These are phyloP conservation scores for Candida sonorensis DNA, from an alignment of 805 yeast species.

Conservation along the genomic window DNA sequence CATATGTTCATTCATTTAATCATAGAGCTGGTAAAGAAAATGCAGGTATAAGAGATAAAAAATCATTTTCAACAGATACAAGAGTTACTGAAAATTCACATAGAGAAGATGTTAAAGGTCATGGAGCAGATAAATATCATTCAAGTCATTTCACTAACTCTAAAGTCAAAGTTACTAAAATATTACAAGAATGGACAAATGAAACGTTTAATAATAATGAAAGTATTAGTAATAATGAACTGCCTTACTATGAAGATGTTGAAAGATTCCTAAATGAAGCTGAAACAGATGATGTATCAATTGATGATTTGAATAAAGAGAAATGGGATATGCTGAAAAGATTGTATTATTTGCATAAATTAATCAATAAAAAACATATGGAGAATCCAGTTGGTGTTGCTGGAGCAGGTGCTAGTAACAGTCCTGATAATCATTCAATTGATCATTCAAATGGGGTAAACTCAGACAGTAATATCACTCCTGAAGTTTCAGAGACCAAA, in stretches of 20 bases:
- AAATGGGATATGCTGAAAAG: constrained; percentile 70
- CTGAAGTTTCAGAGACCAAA: constrained; percentile 28
- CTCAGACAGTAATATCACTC: constrained; percentile 1
- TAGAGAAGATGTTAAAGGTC: constrained; percentile 67
- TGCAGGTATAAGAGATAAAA: constrained; percentile 75
- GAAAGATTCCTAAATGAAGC: constrained; percentile 46
- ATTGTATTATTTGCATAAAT: constrained; percentile 61
- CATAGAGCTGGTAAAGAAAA: constrained; percentile 86
- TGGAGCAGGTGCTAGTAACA: not conserved
- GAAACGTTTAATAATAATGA: constrained; percentile 30
- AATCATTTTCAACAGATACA: constrained; percentile 73
- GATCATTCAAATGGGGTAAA: too few species aligned
- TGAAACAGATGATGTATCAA: constrained; percentile 27
- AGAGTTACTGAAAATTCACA: constrained; percentile 68
- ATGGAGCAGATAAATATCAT: constrained; percentile 62
- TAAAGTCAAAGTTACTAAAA: constrained; percentile 45
- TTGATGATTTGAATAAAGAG: constrained; percentile 39
- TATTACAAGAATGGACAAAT: constrained; percentile 50
- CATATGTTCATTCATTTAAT: constrained; percentile 55
- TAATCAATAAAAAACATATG: constrained; percentile 38
- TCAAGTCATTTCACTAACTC: constrained; percentile 38
- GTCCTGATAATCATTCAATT: not conserved
- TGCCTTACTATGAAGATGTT: constrained; percentile 54
- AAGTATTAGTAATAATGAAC: constrained; percentile 20
- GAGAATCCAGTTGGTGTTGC: constrained; percentile 2